Evolutionary conservation across 2,329 filamentous ascomycete genomes (phyloP).

Genomic region (Chaetomiaceae sp.): DNA sequence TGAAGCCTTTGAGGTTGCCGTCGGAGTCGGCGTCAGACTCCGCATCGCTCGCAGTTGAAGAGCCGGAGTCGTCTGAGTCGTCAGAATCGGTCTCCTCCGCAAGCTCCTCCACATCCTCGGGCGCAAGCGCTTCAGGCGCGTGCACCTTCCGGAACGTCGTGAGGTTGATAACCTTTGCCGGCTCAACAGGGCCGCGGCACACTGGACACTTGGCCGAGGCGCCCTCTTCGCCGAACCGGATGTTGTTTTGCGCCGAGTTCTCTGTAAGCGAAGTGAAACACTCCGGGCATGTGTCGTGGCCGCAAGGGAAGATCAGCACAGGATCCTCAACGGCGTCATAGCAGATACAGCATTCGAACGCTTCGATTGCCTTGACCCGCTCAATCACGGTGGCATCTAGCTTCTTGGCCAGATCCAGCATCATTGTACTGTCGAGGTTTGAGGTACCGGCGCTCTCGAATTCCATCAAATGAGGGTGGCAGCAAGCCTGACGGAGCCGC

Average conservation of each 20-base stretch:
- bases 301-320: conserved; percentile 74
- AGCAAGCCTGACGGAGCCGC: conserved; percentile 73
- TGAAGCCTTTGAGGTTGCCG: conserved; percentile 46
- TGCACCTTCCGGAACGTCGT: conserved; percentile 67
- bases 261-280: conserved; percentile 68
- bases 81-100: conserved; percentile 12
- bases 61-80: conserved; percentile 14
- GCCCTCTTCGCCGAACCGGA: conserved; percentile 55
- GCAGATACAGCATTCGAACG: conserved; percentile 77
- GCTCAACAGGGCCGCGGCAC: conserved; percentile 63
- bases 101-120: conserved; percentile 31
- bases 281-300: conserved; percentile 71
- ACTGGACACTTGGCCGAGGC: conserved; percentile 61
- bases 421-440: conserved; percentile 31
- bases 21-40: conserved; percentile 19
- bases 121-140: conserved; percentile 45
- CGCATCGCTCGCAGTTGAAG: conserved; percentile 15
- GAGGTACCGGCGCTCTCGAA: conserved; percentile 40
- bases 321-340: conserved; percentile 70
- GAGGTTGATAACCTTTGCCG: conserved; percentile 66
- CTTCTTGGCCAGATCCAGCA: conserved; percentile 43
- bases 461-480: conserved; percentile 64
- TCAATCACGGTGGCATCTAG: conserved; percentile 55
- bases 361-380: conserved; percentile 54
- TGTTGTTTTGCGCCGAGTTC: conserved; percentile 44